Base-by-base conservation (phyloP, 2,329 filamentous ascomycete genomes). In the Diatrype stigma region DNA sequence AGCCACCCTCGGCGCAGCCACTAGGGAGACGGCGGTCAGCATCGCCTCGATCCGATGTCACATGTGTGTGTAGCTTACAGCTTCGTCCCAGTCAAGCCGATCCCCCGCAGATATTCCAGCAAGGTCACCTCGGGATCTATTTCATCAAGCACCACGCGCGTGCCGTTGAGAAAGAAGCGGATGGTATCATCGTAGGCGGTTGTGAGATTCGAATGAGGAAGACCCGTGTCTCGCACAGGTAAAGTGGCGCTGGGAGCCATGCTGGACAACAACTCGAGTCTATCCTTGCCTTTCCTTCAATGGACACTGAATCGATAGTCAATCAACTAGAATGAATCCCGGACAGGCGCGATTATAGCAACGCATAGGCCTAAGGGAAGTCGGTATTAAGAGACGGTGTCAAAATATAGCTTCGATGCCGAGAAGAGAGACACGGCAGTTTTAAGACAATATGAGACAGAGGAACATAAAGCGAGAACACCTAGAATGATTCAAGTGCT, bases 21-120 rank as follows among this genome's bases (percentile, higher is more conserved):
- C 80, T 84, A 55, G 19, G 12, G 19, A 44, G 12, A 2, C 40
- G 22, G 6, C 21, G 7, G 40, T 44, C 21, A 51, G 3, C 12
- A 46, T 37, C 26, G 2, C 23, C 54, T 46, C 45, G 34, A 12
- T 37, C 14, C 6, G 34, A 37, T 17, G n/a, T 40, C 30, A 47
- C n/a, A n/a, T n/a, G n/a, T 7, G 17, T 11, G 26, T 12, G 22
- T 37, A 30, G 63, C 76, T 53, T 73, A 84, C 70, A 97, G 79
- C 71, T 99, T 99, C 12, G 94, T 97, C 14, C 94, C 94, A 4
- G 93, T 97, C 60, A 97, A 75, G 0, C 94, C 94, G 65, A 97
- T 89, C 19, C 92, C 93, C 56, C 94, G 82, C 37, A 99, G 78
- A 62, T 97, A 99, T 68, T 97, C 93, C 6, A 99, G 76, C 30